Base-by-base conservation (phyloP, 768 basidiomycete species). In the Rhodosporidiobolus sp. region DNA sequence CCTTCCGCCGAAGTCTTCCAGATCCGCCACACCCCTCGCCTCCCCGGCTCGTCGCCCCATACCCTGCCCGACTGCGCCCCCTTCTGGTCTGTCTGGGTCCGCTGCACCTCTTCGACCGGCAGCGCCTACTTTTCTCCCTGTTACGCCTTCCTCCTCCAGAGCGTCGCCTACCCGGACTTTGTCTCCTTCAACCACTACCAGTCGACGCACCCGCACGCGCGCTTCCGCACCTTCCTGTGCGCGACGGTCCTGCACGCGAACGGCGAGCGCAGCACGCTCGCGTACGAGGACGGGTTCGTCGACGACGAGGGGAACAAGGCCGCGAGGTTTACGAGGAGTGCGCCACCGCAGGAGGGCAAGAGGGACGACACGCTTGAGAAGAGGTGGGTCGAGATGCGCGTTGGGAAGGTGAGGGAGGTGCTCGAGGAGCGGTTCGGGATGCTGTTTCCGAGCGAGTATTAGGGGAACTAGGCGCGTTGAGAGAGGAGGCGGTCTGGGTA, bases 91-190 rank as follows among this genome's bases (percentile, higher is more conserved):
- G 20, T 74, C 28, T 74, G 34, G 28, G 49, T 56, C 4, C 55
- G 45, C 9, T 17, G 26, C 19, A 16, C 24, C 19, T 24, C 52
- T 4, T 2, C 63, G 1, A 9, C 49, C 4, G 54, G 55, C 35
- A 32, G 28, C 7, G 30, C 28, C 28, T 57, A 49, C 65, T 59
- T 22, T 14, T 53, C 62, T 22, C 73, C 73, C 11, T 20, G 63
- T 30, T 74, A 70, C 68, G 50, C 68, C 28, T 74, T 74, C 34
- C 38, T 45, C 20, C 73, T 74, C 52, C 35, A 58, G 8, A 35
- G 45, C 43, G 57, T 65, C n/a, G 17, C 68, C 0, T 38, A 57
- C 28, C 34, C 49, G 28, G 73, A 74, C 35, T 65, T 70, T 12
- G 20, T 16, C 6, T 64, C 55, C 19, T 52, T 59, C 43, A 74